phyloP scores from a whole-genome alignment of 495 filamentous ascomycete genomes.

The Choiromyces venosus region DNA sequence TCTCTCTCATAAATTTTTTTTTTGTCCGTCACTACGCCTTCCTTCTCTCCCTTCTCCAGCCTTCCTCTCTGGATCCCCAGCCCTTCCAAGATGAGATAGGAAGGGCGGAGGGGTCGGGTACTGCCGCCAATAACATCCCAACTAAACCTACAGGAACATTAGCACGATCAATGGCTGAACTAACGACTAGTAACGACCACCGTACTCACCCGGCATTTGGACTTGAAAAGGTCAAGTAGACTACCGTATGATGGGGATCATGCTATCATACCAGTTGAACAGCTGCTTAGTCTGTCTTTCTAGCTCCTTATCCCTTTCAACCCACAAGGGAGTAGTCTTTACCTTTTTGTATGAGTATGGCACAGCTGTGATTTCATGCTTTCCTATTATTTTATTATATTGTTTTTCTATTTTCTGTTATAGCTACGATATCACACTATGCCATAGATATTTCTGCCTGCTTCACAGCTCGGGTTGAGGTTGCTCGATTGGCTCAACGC shows the following conservation, averaged over 20 bases:
- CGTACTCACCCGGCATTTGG: background rate
- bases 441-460: background rate
- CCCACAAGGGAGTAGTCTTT: background rate
- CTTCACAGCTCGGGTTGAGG: background rate
- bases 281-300: background rate
- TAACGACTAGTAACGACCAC: background rate
- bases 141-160: background rate
- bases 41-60: background rate
- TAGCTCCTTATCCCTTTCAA: background rate
- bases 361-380: background rate
- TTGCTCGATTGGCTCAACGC: background rate
- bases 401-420: background rate
- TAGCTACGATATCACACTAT: background rate
- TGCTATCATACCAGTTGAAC: background rate
- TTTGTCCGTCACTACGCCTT: background rate
- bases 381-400: background rate
- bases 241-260: too few relatives aligned
- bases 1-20: background rate
- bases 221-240: background rate
- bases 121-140: background rate
- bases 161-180: background rate
- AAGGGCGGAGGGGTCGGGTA: slow-evolving; percentile 1
- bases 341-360: background rate
- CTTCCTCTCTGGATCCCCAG: background rate
- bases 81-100: slow-evolving; percentile 2